phyloP scores from a whole-genome alignment of 2,329 filamentous ascomycete genomes.

The Pseudogymnoascus sp. region DNA sequence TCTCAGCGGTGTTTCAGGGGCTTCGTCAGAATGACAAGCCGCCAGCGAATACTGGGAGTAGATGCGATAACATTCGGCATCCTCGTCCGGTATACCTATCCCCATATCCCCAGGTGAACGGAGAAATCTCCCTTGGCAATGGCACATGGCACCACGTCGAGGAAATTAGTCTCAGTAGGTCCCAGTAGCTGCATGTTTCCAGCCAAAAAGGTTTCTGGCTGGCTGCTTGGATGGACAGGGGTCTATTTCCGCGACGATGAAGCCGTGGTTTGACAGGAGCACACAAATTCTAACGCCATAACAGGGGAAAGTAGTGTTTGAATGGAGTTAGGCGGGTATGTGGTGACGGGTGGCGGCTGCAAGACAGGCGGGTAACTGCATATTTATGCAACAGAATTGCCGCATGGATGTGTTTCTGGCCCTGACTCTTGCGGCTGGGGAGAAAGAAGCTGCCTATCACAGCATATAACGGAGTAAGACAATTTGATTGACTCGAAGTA shows the following conservation, averaged over 20 bases:
- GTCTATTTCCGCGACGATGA: constrained; percentile 19
- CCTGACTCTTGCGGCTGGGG: constrained; percentile 30
- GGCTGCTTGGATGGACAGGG: constrained; percentile 23
- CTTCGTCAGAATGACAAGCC: neutral
- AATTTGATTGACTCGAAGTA: constrained; percentile 48
- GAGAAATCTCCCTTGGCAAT: neutral
- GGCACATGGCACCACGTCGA: constrained; percentile 1
- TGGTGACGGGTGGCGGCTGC: constrained; percentile 25
- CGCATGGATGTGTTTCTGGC: constrained; percentile 28
- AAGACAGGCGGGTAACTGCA: constrained; percentile 39
- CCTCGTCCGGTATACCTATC: neutral
- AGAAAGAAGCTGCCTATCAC: constrained; percentile 40
- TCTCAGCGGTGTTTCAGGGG: neutral
- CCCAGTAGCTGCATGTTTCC: constrained; percentile 9
- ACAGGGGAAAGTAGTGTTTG: constrained; percentile 27
- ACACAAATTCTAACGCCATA: constrained; percentile 24
- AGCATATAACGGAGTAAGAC: constrained; percentile 29
- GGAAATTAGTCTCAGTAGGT: constrained; percentile 11
- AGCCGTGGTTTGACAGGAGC: constrained; percentile 28
- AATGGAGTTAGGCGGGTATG: constrained; percentile 23
- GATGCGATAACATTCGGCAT: neutral
- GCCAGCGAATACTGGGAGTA: constrained; percentile 1
- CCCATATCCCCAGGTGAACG: neutral
- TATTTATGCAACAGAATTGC: constrained; percentile 29
- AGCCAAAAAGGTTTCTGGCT: constrained; percentile 19